phyloP scores from a whole-genome alignment of 352 stramenopile species.

The Phytophthora vignae region DNA sequence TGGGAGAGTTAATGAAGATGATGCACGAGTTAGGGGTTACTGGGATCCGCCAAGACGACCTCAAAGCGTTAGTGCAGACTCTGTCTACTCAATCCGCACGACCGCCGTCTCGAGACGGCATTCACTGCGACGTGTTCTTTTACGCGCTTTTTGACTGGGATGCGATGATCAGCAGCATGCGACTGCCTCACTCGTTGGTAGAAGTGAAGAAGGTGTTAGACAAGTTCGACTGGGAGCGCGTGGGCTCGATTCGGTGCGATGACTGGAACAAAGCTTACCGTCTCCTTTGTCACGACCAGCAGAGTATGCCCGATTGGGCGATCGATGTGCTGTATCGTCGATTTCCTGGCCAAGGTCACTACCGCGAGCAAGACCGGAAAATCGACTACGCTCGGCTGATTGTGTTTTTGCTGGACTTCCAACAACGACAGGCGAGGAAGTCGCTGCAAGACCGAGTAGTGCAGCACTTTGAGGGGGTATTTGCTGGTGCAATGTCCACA shows the following conservation, averaged over 20 bases:
- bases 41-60: constrained; percentile 7
- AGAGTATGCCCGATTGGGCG: constrained; percentile 48
- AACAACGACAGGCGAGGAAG: constrained; percentile 37
- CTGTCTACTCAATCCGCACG: background rate
- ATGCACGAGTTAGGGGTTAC: constrained; percentile 18
- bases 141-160: constrained; percentile 59
- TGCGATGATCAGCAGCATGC: constrained; percentile 25
- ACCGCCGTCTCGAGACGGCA: background rate
- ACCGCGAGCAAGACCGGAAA: background rate
- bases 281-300: constrained; percentile 16
- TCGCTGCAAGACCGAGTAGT: constrained; percentile 35
- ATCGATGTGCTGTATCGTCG: constrained; percentile 45
- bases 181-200: constrained; percentile 46
- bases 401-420: constrained; percentile 54
- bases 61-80: constrained; percentile 12
- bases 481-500: constrained; percentile 28
- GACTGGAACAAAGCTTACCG: constrained; percentile 66
- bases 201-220: constrained; percentile 58
- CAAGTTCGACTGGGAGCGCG: constrained; percentile 55
- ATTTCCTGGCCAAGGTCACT: constrained; percentile 32
- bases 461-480: constrained; percentile 30
- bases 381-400: constrained; percentile 64
- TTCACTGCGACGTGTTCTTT: constrained; percentile 54
- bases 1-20: constrained; percentile 35
- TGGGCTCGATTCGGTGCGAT: constrained; percentile 42